Evolutionary conservation across 352 stramenopile species (phyloP).

Genomic region (Phytophthora rubi): DNA sequence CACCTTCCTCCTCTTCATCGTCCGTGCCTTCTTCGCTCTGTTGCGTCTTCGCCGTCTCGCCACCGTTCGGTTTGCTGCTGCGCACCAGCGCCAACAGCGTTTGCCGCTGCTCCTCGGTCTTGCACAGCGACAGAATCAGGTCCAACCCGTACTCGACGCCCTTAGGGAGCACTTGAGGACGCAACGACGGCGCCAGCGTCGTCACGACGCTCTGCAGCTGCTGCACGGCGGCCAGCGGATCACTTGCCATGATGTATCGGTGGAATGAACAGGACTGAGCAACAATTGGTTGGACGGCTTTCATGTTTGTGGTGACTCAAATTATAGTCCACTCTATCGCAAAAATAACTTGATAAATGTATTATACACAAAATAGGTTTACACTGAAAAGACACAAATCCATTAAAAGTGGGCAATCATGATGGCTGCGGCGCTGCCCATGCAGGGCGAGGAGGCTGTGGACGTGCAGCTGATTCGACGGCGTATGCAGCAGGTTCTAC

Average conservation of each 20-base stretch:
- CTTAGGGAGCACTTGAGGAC: conserved; percentile 76
- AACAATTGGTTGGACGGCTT: conserved; percentile 33
- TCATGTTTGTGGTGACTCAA: conserved; percentile 16
- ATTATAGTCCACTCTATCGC: conserved; percentile 13
- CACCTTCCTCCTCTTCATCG: conserved; percentile 28
- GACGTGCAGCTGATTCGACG: conserved; percentile 64
- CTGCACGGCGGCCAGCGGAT: conserved; percentile 65
- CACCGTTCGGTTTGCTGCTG: conserved; percentile 41
- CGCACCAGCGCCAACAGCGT: conserved; percentile 55
- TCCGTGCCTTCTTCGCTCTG: conserved; percentile 55
- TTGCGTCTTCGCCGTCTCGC: conserved; percentile 31
- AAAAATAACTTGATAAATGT: conserved; percentile 15
- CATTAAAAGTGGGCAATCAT: conserved; percentile 36
- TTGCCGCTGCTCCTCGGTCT: conserved; percentile 65
- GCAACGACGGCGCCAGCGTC: conserved; percentile 56
- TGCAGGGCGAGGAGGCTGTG: conserved; percentile 58
- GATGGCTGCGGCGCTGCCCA: conserved; percentile 74
- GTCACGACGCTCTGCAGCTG: conserved; percentile 68
- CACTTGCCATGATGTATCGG: conserved; percentile 36
- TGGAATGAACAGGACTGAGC: conserved; percentile 9
- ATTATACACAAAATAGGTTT: neutral
- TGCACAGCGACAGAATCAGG: conserved; percentile 66
- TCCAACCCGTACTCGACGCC: conserved; percentile 66
- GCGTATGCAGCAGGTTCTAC: conserved; percentile 69
- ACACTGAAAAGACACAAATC: conserved; percentile 18